Evolutionary conservation across 2,329 filamentous ascomycete genomes (phyloP), one percentile per base, ranked within the genome.

Genomic region (Stenocarpella maydis): DNA sequence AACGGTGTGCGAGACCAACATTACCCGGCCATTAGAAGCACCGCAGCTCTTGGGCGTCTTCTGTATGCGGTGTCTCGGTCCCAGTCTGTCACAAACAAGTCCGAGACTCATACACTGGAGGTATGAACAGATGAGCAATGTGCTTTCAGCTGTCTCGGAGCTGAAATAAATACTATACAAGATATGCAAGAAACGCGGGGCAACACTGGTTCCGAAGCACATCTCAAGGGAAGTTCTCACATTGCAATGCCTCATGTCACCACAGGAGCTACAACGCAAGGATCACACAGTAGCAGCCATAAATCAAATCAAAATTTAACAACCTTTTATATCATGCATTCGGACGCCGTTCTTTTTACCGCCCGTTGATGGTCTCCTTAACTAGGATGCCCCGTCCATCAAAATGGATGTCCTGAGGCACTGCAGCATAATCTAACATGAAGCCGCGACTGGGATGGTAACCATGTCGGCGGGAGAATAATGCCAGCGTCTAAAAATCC

Each of bases 401-500:
- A 49, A 41, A 41, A 37, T 31, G 3, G 65, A 47, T 50, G 34
- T 67, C 28, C 21, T 21, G 34, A 67, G 65, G 65, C 52, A 58
- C 52, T 47, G 52, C 26, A 60, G 41, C 65, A 41, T 50, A 67
- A 41, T 67, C 41, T 67, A 67, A 67, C 65, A 58, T 65, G 58
- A 64, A 41, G 65, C 49, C 9, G 28, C 65, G 54, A 71, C 69
- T 71, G 65, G 53, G 63, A 37, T 34, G 21, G 64, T 47, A 66
- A 68, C 50, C 54, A 34, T 58, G 69, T 71, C 69, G 68, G 68
- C 66, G 63, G 64, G 64, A 47, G 37, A 52, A 68, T 21, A 54
- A 63, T 68, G 65, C 71, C 71, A 66, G 65, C 65, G 60, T 72
- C 71, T 72, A 72, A 43, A 67, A 63, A 37, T 49, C 69, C 64